Percentiles rank a stretch among this genome's conserved stretches.
Conservation (phyloP, 352 stramenopile species). For the Plasmopara viticola region DNA sequence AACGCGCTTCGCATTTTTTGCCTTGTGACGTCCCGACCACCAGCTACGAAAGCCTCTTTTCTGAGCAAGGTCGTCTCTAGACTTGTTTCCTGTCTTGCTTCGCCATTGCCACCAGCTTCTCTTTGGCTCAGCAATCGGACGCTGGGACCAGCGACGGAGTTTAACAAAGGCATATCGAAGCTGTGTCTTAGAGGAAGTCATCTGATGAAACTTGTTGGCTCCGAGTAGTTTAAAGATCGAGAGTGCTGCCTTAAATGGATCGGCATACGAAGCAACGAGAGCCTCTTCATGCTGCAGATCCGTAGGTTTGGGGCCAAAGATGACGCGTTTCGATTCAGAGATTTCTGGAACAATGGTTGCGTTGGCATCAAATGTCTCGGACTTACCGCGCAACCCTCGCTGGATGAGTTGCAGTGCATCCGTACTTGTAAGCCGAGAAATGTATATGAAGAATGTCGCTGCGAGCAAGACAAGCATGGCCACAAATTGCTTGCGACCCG, state of each 20-base stretch:
- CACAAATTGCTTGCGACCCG: constrained; percentile 39
- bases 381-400: constrained; percentile 18
- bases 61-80: constrained; percentile 10
- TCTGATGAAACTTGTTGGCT: constrained; percentile 64
- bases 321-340: constrained; percentile 21
- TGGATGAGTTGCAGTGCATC: constrained; percentile 31
- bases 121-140: constrained; percentile 13
- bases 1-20: constrained; percentile 16
- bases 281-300: constrained; percentile 34
- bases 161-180: constrained; percentile 60
- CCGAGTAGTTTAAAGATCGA: constrained; percentile 65
- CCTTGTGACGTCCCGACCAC: constrained; percentile 19
- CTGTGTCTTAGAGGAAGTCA: constrained; percentile 51
- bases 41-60: constrained; percentile 18
- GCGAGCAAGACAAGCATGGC: constrained; percentile 53
- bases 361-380: constrained; percentile 9
- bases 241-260: constrained; percentile 68
- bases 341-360: constrained; percentile 18
- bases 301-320: constrained; percentile 33
- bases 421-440: constrained; percentile 42
- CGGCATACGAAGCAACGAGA: constrained; percentile 48
- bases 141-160: constrained; percentile 38
- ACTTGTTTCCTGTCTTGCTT: constrained; percentile 9
- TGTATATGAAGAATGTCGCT: constrained; percentile 39
- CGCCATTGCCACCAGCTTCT: constrained; percentile 22